Evolutionary conservation across 192 early-diverging fungal genomes (phyloP).

Genomic region (Mortierella antarctica): DNA sequence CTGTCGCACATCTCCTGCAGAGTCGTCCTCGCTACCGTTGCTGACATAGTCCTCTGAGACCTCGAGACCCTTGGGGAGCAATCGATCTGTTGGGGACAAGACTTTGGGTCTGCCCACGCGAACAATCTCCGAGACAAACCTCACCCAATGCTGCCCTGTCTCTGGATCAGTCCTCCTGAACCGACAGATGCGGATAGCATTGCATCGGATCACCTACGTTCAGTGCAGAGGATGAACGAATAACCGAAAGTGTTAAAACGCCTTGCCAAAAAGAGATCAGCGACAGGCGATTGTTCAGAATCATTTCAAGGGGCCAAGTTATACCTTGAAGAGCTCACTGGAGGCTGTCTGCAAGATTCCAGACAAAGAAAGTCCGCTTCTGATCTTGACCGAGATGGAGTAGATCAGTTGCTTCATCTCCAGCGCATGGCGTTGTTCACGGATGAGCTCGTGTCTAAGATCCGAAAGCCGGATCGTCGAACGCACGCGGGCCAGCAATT

Average conservation of each 20-base stretch:
- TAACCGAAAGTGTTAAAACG: no score
- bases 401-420: slow-evolving; percentile 56
- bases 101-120: slow-evolving; percentile 32
- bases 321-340: slow-evolving; percentile 36
- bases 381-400: slow-evolving; percentile 48
- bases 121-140: slow-evolving; percentile 37
- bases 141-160: slow-evolving; percentile 39
- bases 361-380: slow-evolving; percentile 43
- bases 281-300: no score
- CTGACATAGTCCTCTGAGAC: not conserved
- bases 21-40: slow-evolving; percentile 12
- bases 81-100: slow-evolving; percentile 24
- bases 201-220: slow-evolving; percentile 30
- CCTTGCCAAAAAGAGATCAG: no score
- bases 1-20: slow-evolving; percentile 22
- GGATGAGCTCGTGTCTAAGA: slow-evolving; percentile 54
- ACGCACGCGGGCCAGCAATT: slow-evolving; percentile 66
- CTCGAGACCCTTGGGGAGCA: slow-evolving; percentile 36
- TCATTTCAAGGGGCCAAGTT: no score
- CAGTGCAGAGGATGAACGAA: no score
- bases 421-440: slow-evolving; percentile 42
- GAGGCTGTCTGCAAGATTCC: slow-evolving; percentile 44
- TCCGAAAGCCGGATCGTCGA: slow-evolving; percentile 61
- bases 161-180: slow-evolving; percentile 28
- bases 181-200: slow-evolving; percentile 46